Evolutionary conservation across 2,329 filamentous ascomycete species (phyloP).

Genomic region (Fusarium sp.): DNA sequence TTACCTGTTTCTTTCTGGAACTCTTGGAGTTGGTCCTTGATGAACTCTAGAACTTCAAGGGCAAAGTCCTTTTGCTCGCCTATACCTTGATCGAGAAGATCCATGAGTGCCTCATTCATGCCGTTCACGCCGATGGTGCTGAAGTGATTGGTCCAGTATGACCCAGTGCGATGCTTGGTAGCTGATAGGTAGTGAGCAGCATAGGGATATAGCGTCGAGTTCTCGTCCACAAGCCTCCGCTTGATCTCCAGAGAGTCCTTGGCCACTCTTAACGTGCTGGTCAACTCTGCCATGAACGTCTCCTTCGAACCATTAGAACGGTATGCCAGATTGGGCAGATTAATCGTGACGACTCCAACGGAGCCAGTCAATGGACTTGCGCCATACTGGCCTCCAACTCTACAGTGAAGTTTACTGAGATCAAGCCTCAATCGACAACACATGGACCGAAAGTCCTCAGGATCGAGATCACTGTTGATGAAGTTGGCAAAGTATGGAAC

Average conservation of each 20-base stretch:
- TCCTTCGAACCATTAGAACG: slow-evolving; percentile 17
- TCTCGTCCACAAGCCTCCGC: slow-evolving; percentile 26
- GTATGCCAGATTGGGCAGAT: slow-evolving; percentile 35
- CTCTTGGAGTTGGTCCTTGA: slow-evolving; percentile 32
- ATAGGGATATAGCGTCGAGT: slow-evolving; percentile 31
- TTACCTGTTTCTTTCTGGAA: slow-evolving; percentile 36
- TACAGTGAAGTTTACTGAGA: slow-evolving; percentile 37
- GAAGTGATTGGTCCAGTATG: slow-evolving; percentile 40
- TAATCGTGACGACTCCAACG: slow-evolving; percentile 36
- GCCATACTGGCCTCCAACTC: slow-evolving; percentile 37
- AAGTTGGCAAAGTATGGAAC: slow-evolving; percentile 42
- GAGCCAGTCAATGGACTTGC: slow-evolving; percentile 37
- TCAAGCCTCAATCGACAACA: slow-evolving; percentile 38
- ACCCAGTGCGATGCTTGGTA: slow-evolving; percentile 37
- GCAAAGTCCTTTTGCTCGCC: slow-evolving; percentile 13
- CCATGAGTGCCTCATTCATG: slow-evolving; percentile 31
- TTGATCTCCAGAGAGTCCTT: slow-evolving; percentile 39
- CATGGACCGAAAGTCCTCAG: slow-evolving; percentile 41
- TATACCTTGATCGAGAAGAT: slow-evolving; percentile 16
- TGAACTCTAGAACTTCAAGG: slow-evolving; percentile 24
- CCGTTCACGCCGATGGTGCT: slow-evolving; percentile 40
- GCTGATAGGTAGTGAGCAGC: slow-evolving; percentile 32
- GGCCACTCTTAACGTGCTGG: slow-evolving; percentile 19
- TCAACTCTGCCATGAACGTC: slow-evolving; percentile 21
- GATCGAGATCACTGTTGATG: slow-evolving; percentile 38